Conservation (phyloP, 495 filamentous ascomycete species). For the Aspergillus panamensis region DNA sequence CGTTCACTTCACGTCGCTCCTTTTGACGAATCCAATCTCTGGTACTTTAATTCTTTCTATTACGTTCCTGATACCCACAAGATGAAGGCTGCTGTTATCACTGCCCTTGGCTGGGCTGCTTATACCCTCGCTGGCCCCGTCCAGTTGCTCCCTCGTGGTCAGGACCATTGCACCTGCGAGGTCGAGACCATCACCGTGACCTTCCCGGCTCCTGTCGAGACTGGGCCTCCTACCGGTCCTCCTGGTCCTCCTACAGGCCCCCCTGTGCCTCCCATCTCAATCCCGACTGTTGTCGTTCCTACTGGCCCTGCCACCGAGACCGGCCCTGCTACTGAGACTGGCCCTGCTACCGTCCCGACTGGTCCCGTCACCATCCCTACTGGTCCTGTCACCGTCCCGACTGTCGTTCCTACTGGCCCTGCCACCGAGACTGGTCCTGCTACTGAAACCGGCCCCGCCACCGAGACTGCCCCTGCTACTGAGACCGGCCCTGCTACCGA, state of each 20-base stretch:
- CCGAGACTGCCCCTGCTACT: background rate
- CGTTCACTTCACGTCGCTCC: conserved; percentile 4
- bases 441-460: background rate
- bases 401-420: background rate
- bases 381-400: no score
- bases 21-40: conserved; percentile 6
- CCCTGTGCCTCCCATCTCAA: background rate
- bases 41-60: conserved; percentile 5
- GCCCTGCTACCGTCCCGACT: background rate
- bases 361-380: no score
- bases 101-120: conserved; percentile 22
- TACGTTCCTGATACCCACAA: conserved; percentile 12
- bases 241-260: background rate
- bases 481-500: background rate
- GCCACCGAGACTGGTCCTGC: background rate
- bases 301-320: background rate
- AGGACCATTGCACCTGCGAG: conserved; percentile 14
- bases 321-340: background rate
- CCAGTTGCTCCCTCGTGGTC: conserved; percentile 3
- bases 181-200: conserved; percentile 13
- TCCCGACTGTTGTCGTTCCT: background rate
- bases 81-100: conserved; percentile 23
- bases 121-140: conserved; percentile 19
- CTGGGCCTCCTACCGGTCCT: background rate
- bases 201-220: conserved; percentile 11